Conservation (phyloP, 352 stramenopile genomes). For the Globisporangium spiculum region DNA sequence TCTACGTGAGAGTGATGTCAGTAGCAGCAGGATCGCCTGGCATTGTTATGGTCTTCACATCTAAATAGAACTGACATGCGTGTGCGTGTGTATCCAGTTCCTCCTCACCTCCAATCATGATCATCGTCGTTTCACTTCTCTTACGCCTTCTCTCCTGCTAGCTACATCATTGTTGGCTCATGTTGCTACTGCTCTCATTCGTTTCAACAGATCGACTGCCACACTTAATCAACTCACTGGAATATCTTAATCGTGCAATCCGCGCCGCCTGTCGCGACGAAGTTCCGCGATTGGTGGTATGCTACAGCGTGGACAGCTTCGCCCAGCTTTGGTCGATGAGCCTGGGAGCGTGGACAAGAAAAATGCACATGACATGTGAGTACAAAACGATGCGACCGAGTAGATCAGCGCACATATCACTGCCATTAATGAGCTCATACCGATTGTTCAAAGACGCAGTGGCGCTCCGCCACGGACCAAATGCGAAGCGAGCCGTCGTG, state of each 20-base stretch:
- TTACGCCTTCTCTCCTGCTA: not conserved
- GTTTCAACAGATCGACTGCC: not conserved
- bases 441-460: constrained; percentile 86
- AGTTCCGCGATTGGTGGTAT: constrained; percentile 80
- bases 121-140: not conserved
- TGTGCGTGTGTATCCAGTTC: not conserved
- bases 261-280: constrained; percentile 72
- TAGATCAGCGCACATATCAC: not conserved
- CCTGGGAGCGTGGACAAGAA: constrained; percentile 25
- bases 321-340: constrained; percentile 75
- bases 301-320: constrained; percentile 74
- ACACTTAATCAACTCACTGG: constrained; percentile 43
- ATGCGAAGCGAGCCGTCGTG: constrained; percentile 84
- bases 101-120: constrained; percentile 1
- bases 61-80: constrained; percentile 11
- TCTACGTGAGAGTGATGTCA: not conserved
- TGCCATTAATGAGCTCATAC: constrained; percentile 24
- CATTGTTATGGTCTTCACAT: constrained; percentile 10
- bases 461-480: constrained; percentile 77
- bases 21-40: not conserved
- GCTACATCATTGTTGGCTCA: not conserved
- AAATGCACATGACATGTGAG: constrained; percentile 6
- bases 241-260: constrained; percentile 89
- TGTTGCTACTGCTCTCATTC: not conserved
- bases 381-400: not conserved